phyloP scores from a whole-genome alignment of 257 asterid genomes.

The Nicotiana paniculata region DNA sequence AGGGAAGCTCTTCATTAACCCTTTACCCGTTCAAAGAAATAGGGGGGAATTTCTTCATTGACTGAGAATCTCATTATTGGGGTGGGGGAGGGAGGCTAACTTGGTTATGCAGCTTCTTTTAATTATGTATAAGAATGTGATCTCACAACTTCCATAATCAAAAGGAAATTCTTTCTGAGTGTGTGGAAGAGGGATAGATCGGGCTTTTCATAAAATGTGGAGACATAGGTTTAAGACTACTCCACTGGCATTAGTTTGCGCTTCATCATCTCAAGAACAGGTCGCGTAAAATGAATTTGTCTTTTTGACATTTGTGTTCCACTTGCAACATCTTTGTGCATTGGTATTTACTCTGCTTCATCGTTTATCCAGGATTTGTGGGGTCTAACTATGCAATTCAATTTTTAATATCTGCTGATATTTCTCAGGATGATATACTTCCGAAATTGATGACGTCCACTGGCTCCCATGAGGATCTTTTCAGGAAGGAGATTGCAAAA shows the following conservation, averaged over 20 bases:
- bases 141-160: neutral
- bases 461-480: constrained; percentile 94
- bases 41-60: neutral
- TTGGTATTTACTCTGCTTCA: neutral
- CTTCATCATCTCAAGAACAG: neutral
- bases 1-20: neutral
- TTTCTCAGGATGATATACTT: constrained; percentile 82
- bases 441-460: constrained; percentile 86
- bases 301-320: neutral
- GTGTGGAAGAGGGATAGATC: neutral
- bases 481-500: constrained; percentile 87
- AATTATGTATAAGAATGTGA: neutral
- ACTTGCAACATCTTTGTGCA: neutral
- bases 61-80: neutral
- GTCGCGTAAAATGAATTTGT: neutral
- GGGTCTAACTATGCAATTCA: neutral
- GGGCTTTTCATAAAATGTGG: neutral
- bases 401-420: neutral
- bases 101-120: neutral
- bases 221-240: neutral
- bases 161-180: neutral
- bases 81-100: neutral
- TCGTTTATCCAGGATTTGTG: neutral
- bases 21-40: too few relatives aligned
- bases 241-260: neutral